Evolutionary conservation across 1,139 yeast genomes (phyloP), one percentile per base, ranked within the genome.

Genomic region (Sugiyamaella xylanicola): DNA sequence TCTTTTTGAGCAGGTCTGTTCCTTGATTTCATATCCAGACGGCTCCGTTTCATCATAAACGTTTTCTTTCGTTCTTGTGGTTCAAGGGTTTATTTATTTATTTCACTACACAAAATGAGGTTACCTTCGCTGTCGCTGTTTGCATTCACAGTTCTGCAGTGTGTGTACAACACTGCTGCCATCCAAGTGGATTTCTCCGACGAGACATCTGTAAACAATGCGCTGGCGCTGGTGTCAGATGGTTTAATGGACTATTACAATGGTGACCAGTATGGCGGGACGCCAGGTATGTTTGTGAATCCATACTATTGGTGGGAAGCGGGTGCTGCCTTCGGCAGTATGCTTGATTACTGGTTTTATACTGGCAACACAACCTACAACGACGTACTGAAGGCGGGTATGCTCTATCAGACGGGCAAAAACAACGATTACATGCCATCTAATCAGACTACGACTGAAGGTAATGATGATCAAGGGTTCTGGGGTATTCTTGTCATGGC

Each of bases 231-330:
- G 51, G 71, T 89, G 39, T 81, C 89, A 2, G 71, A 79, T 39
- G 97, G 97, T 59, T 70, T 89, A 60, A 79, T 92, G 79, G 92
- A 90, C 73, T 92, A 92, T 72, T 90, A 91, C 68, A 85, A 84
- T 48, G 96, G 96, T 41, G 65, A 73, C 48, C 73, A 80, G 32
- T 72, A 76, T 55, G 97, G 97, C 43, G 87, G 91, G 39, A 80
- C 90, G 20, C 74, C 89, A 45, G 98, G 98, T 53, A 84, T 86
- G 93, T 87, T 91, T 70, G 74, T 86, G 1, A 72, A 75, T 69
- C 97, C 97, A 0, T 91, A 91, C 77, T 92, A 91, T 77, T 92
- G 97, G 97, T 91, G 97, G 97, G 93, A 91, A 74, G 96, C 97
- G 36, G 98, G 98, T 67, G 97, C 95, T 61, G 97, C 96, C 3